Evolutionary conservation across 1,139 yeast species (phyloP).

Genomic region (Petasospora fabianii): DNA sequence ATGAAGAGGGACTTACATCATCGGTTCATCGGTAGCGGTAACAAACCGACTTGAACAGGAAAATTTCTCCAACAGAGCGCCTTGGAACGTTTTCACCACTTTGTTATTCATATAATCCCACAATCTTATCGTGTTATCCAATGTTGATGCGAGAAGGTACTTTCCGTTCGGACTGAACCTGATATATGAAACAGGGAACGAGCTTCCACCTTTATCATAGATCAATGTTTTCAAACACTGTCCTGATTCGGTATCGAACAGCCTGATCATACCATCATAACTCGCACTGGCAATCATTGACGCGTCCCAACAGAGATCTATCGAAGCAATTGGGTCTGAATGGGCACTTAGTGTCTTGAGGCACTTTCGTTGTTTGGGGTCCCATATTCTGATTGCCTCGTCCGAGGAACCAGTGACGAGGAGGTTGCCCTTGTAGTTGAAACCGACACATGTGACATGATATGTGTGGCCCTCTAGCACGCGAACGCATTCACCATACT

Average conservation of each 20-base stretch:
- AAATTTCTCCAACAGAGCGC: constrained; percentile 23
- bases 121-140: constrained; percentile 72
- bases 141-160: constrained; percentile 71
- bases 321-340: constrained; percentile 80
- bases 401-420: constrained; percentile 84
- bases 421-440: constrained; percentile 72
- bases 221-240: constrained; percentile 90
- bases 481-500: constrained; percentile 49
- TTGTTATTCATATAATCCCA: constrained; percentile 82
- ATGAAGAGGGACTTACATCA: constrained; percentile 11
- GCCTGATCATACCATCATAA: constrained; percentile 81
- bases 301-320: constrained; percentile 75
- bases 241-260: constrained; percentile 86
- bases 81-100: constrained; percentile 68
- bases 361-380: constrained; percentile 64
- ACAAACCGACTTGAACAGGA: constrained; percentile 23
- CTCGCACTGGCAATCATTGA: constrained; percentile 84
- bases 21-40: constrained; percentile 12
- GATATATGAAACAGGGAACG: constrained; percentile 75
- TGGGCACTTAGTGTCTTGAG: constrained; percentile 88
- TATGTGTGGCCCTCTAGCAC: constrained; percentile 79
- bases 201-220: constrained; percentile 60
- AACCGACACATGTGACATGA: constrained; percentile 72
- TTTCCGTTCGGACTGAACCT: constrained; percentile 79
- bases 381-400: constrained; percentile 92